Evolutionary conservation across 208 protist genomes (phyloP), one percentile per base, ranked within the genome.

Genomic region (Tritrichomonas foetus): DNA sequence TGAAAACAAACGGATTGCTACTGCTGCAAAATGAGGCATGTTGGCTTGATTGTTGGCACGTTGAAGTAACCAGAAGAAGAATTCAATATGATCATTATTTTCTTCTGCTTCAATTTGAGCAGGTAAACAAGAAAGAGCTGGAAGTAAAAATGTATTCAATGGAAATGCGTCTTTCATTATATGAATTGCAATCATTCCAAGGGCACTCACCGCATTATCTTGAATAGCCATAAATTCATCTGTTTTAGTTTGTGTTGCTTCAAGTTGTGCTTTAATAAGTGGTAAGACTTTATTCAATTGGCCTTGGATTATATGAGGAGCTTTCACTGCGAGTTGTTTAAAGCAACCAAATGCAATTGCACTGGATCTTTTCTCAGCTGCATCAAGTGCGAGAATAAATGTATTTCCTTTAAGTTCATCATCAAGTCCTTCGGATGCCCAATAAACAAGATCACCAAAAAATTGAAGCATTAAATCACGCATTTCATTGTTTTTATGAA

Each of bases 381-480:
- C 11, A 69, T 69, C 64, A n/a, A 8, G 5, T n/a, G 64, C 64
- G 8, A 69, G 27, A 5, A 69, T 69, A n/a, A 69, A 69, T 3
- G 27, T n/a, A 69, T 69, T 69, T 33, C 11, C 25, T 69, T 69
- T 69, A 5, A 69, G 5, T 69, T 69, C 64, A 69, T 69, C 27
- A 69, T 69, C 64, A 69, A 30, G 8, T 33, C 16, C 27, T 69
- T 69, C 22, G 8, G 20, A 8, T 5, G 64, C 64, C 64, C 64
- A 69, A 69, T 69, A 69, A 69, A 69, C 64, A 69, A 69, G 27
- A n/a, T 69, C 64, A 69, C 64, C 64, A 30, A 69, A 69, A n/a
- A 69, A 69, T 30, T 69, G 64, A 30, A 69, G 64, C 5, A n/a
- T 25, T n/a, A 69, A 69, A 69, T 69, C 64, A 33, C 27, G 11